Conservation (phyloP, 83 land plant genomes). For the Picea mariana region DNA sequence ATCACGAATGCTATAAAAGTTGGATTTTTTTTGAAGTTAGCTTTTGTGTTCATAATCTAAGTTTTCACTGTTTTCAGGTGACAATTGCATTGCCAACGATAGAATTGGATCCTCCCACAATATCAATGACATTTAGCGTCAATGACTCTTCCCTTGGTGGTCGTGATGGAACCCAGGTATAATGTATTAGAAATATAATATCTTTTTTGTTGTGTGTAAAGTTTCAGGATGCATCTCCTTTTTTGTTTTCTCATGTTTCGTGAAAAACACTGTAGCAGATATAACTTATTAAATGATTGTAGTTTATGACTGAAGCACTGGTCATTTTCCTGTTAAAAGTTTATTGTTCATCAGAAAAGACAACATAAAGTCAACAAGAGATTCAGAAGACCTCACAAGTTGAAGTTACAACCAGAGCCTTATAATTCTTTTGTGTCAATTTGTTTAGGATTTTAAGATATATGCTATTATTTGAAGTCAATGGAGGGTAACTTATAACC, state of each 20-base stretch:
- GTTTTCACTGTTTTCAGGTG: constrained; percentile 39
- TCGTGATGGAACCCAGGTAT: constrained; percentile 93
- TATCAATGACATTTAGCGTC: constrained; percentile 99
- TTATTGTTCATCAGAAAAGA: not conserved
- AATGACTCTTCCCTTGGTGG: constrained; percentile 98
- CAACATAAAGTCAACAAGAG: not conserved
- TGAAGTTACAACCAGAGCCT: not conserved
- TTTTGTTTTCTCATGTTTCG: not conserved
- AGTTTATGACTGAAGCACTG: not conserved
- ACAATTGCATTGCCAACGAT: constrained; percentile 79
- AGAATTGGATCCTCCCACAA: constrained; percentile 95
- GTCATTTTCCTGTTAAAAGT: not conserved
- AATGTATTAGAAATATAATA: not conserved
- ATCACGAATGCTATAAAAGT: no score
- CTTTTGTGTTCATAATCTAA: no score
- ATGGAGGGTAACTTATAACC: no score
- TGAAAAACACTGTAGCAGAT: not conserved
- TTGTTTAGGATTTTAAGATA: no score
- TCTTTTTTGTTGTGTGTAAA: not conserved
- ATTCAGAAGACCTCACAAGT: not conserved
- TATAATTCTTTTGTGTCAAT: not conserved
- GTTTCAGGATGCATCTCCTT: not conserved
- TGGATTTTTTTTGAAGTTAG: no score
- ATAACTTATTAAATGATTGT: not conserved
- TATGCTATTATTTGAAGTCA: no score